These are phyloP conservation scores for Lippia alba DNA, from an alignment of 305 asterid genomes.

Conservation along the genomic window DNA sequence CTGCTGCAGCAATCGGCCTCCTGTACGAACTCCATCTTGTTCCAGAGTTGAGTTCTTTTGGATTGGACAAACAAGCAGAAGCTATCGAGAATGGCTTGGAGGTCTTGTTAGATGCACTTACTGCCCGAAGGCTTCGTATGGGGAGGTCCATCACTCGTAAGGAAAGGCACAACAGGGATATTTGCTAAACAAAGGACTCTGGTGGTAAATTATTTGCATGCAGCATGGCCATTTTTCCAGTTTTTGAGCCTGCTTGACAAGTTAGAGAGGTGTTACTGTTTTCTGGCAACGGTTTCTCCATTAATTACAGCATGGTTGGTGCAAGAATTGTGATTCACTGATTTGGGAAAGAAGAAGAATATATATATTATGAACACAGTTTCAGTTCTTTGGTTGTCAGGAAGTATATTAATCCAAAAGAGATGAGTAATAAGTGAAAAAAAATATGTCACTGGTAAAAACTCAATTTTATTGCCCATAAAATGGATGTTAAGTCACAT, in stretches of 20 bases:
- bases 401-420: background rate
- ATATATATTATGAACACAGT: too few species aligned
- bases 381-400: background rate
- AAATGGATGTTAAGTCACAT: too few species aligned
- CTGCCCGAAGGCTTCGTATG: conserved; percentile 75
- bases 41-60: conserved; percentile 54
- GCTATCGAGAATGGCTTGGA: conserved; percentile 67
- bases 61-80: conserved; percentile 65
- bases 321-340: background rate
- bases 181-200: conserved; percentile 43
- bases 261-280: conserved; percentile 3
- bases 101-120: conserved; percentile 69
- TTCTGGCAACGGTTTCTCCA: background rate
- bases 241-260: conserved; percentile 16
- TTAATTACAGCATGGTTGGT: background rate
- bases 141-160: conserved; percentile 72
- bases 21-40: conserved; percentile 73
- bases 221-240: background rate
- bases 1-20: conserved; percentile 88
- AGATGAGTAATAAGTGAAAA: background rate
- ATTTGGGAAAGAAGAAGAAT: background rate
- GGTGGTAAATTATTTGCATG: conserved; percentile 7
- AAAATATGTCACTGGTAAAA: too few species aligned
- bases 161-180: conserved; percentile 58
- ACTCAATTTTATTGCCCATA: too few species aligned